phyloP scores from a whole-genome alignment of 164 flowering plant species.

The Liriodendron chinense region DNA sequence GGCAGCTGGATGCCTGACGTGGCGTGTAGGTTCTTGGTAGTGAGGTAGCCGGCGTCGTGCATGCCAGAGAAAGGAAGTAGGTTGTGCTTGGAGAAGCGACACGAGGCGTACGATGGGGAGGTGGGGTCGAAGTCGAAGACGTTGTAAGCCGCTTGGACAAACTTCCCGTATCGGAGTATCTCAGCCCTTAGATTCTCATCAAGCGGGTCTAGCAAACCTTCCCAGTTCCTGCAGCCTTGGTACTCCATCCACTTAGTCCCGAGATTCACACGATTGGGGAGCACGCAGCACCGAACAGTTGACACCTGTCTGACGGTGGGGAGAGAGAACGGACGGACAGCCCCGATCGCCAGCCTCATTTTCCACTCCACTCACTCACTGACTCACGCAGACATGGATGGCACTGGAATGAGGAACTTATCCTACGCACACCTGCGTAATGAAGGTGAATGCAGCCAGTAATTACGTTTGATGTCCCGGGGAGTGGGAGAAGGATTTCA shows the following conservation, averaged over 20 bases:
- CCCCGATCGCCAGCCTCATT: conserved; percentile 7
- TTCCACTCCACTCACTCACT: background rate
- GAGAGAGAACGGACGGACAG: background rate
- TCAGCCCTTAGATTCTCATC: conserved; percentile 59
- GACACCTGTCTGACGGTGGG: background rate
- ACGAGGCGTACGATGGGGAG: conserved; percentile 48
- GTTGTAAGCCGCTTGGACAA: conserved; percentile 66
- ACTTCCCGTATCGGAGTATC: conserved; percentile 67
- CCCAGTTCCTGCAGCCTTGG: conserved; percentile 66
- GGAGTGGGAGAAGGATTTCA: background rate
- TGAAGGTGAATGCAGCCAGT: background rate
- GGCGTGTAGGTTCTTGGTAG: conserved; percentile 50
- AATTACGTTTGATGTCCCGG: background rate
- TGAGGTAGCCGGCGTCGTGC: conserved; percentile 40
- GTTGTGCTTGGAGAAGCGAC: conserved; percentile 33
- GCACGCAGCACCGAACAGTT: background rate
- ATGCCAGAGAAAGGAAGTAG: conserved; percentile 37
- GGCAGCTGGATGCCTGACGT: conserved; percentile 62
- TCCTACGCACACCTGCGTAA: background rate
- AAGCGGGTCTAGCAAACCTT: conserved; percentile 66
- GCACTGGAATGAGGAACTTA: background rate
- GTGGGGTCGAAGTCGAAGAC: conserved; percentile 64
- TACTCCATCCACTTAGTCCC: conserved; percentile 61
- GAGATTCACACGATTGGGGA: conserved; percentile 8
- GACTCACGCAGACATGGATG: background rate